Conservation (phyloP, 116 monocot species). For the Phalaenopsis hybrid region DNA sequence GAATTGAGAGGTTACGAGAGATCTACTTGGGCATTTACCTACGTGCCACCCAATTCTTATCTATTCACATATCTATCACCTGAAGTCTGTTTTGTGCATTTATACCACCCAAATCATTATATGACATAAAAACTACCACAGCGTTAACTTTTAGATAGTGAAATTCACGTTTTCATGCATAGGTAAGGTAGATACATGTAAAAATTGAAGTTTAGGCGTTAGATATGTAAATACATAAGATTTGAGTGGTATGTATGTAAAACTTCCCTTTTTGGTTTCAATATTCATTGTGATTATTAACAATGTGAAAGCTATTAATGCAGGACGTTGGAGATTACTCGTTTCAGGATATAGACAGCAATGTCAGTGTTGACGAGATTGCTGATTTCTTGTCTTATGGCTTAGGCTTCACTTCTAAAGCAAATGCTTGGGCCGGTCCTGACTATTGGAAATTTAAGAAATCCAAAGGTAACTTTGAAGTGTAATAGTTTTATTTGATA, state of each 20-base stretch:
- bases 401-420: conserved; percentile 68
- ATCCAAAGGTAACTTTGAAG: conserved; percentile 47
- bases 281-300: background rate
- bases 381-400: conserved; percentile 70
- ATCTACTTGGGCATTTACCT: no score
- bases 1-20: no score
- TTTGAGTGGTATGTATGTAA: background rate
- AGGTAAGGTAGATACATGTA: no score
- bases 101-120: no score
- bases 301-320: conserved; percentile 7
- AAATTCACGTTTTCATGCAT: no score
- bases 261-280: background rate
- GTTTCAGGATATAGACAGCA: conserved; percentile 25
- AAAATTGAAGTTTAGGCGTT: no score
- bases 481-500: background rate
- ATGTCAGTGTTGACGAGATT: conserved; percentile 52
- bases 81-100: no score
- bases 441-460: conserved; percentile 98
- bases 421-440: conserved; percentile 98
- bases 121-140: no score
- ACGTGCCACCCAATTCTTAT: no score
- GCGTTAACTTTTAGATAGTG: no score
- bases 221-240: no score
- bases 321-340: conserved; percentile 49
- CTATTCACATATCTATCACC: no score